phyloP scores from a whole-genome alignment of 75 land plant genomes.

The Larix kaempferi region DNA sequence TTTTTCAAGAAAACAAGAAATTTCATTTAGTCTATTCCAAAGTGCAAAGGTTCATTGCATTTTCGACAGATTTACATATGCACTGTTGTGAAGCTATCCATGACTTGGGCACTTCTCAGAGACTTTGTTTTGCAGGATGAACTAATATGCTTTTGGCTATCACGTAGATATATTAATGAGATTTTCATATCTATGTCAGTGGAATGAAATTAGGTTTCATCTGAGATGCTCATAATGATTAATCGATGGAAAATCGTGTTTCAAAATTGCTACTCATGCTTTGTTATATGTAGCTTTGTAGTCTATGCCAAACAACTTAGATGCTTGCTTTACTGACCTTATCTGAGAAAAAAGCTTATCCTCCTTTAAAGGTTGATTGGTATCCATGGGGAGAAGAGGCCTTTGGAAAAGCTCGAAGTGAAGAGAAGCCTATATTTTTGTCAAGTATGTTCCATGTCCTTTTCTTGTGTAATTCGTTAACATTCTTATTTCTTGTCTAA shows the following conservation, averaged over 20 bases:
- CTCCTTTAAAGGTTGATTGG: slow-evolving; percentile 78
- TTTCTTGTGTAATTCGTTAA: slow-evolving; percentile 8
- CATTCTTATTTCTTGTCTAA: not conserved
- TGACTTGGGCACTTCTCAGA: not conserved
- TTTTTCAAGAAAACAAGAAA: not conserved
- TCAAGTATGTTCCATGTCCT: slow-evolving; percentile 56
- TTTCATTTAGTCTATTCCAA: not conserved
- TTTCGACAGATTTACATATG: not conserved
- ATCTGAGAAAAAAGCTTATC: not conserved
- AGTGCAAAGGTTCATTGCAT: not conserved
- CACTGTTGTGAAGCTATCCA: not conserved
- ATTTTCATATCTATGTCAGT: not conserved
- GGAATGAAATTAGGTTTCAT: not conserved
- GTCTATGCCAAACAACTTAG: not conserved
- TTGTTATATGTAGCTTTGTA: not conserved
- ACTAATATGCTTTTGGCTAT: no score
- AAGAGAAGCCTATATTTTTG: slow-evolving; percentile 90
- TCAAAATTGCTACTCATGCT: not conserved
- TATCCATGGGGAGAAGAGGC: slow-evolving; percentile 99
- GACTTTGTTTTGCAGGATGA: not conserved
- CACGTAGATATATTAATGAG: not conserved
- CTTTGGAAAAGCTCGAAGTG: slow-evolving; percentile 75
- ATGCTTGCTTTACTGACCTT: not conserved
- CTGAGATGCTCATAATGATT: no score
- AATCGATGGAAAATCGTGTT: not conserved